phyloP scores from a whole-genome alignment of 805 yeast genomes.

The Wickerhamomyces kurtzmanii region DNA sequence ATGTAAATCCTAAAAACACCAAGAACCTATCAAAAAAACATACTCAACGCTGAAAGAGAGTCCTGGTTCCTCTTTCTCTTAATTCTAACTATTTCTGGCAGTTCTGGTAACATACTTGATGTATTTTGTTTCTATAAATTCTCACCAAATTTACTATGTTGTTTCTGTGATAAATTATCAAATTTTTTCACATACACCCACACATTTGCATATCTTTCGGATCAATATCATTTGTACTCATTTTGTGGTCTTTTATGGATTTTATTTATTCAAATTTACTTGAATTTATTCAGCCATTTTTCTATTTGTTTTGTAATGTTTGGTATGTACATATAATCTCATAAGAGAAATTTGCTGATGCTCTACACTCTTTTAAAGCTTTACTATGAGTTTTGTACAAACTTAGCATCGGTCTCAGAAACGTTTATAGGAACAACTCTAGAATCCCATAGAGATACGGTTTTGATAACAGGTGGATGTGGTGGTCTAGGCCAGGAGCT shows the following conservation, averaged over 20 bases:
- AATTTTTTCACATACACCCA: background rate
- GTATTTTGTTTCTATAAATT: background rate
- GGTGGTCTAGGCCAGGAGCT: conserved; percentile 71
- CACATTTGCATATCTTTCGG: background rate
- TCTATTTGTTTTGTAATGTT: no score
- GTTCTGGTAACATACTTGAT: background rate
- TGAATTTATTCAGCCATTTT: no score
- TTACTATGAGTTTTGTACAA: no score
- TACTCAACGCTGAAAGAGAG: conserved; percentile 71
- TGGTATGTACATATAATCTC: no score
- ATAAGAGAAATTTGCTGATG: no score
- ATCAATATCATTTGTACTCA: no score
- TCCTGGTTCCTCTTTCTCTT: conserved; percentile 84
- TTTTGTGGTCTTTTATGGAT: no score
- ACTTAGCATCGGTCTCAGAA: no score
- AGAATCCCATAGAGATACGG: conserved; percentile 48
- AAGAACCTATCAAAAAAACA: conserved; percentile 7
- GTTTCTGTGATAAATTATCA: background rate
- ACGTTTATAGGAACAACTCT: conserved; percentile 38
- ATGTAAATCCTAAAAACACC: background rate
- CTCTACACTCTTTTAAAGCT: no score
- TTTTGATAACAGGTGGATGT: conserved; percentile 77
- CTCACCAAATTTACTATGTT: background rate
- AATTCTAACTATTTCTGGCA: conserved; percentile 67
- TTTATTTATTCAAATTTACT: no score